Conservation (phyloP, 2,329 filamentous ascomycete species). For the Aspergillus udagawae region DNA sequence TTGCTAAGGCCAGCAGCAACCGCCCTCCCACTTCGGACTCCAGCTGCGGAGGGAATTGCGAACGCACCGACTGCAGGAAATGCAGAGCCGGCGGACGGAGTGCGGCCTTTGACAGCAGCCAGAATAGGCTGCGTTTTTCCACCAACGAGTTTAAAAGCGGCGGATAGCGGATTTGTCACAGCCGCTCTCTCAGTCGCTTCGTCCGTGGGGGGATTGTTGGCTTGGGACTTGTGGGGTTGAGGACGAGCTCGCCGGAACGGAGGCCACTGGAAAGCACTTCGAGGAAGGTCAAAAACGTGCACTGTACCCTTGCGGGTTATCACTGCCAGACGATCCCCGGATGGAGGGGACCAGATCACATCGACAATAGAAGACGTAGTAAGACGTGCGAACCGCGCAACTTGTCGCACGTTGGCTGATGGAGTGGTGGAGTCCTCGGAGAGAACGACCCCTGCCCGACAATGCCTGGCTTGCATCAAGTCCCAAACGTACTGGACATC, state of each 20-base stretch:
- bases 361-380: constrained; percentile 89
- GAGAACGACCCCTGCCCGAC: constrained; percentile 36
- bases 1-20: constrained; percentile 49
- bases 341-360: constrained; percentile 78
- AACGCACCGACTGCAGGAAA: constrained; percentile 43
- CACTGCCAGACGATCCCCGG: constrained; percentile 78
- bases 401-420: constrained; percentile 62
- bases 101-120: constrained; percentile 58
- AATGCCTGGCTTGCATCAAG: constrained; percentile 45
- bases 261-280: constrained; percentile 81
- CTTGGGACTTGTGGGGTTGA: constrained; percentile 29
- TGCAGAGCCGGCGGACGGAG: constrained; percentile 43
- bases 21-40: constrained; percentile 44
- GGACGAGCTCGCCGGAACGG: constrained; percentile 55
- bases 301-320: constrained; percentile 94
- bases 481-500: constrained; percentile 51
- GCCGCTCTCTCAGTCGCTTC: constrained; percentile 44
- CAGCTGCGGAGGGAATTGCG: constrained; percentile 44
- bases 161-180: constrained; percentile 53
- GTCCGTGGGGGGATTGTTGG: constrained; percentile 43
- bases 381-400: constrained; percentile 85
- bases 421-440: constrained; percentile 30
- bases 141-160: constrained; percentile 66
- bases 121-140: constrained; percentile 59
- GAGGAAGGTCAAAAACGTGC: constrained; percentile 83